phyloP scores from a whole-genome alignment of 208 protist genomes.

The Crithidia sp. region DNA sequence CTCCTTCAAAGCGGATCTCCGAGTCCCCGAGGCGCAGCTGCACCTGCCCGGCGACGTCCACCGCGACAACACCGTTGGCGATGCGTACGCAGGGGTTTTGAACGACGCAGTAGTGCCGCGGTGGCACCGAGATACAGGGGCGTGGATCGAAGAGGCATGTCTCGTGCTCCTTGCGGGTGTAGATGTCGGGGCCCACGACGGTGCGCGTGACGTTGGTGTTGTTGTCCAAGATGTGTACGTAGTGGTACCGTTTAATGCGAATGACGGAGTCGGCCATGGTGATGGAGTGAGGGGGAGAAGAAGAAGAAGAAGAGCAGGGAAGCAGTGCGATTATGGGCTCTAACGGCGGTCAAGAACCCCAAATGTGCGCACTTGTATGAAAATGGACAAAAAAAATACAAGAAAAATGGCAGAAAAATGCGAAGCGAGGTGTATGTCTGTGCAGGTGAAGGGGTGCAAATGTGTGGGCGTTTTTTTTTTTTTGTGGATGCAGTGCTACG shows the following conservation, averaged over 20 bases:
- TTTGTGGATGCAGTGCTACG: too few relatives aligned
- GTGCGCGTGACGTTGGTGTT: constrained; percentile 89
- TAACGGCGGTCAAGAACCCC: too few relatives aligned
- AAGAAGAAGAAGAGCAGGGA: constrained; percentile 9
- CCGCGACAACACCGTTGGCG: constrained; percentile 36
- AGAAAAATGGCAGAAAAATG: too few relatives aligned
- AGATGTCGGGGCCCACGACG: constrained; percentile 92
- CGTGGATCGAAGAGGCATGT: constrained; percentile 87
- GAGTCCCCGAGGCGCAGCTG: constrained; percentile 89
- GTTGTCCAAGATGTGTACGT: constrained; percentile 95
- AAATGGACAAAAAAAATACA: too few relatives aligned
- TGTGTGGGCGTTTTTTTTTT: too few relatives aligned
- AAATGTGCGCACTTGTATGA: too few relatives aligned
- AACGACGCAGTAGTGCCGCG: constrained; percentile 73
- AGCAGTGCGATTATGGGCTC: too few relatives aligned
- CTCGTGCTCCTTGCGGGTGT: constrained; percentile 93
- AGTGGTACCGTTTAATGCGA: constrained; percentile 92
- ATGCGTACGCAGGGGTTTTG: constrained; percentile 70
- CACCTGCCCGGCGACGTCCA: constrained; percentile 79
- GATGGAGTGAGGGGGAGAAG: constrained; percentile 4
- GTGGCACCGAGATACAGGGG: constrained; percentile 71
- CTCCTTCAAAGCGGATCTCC: constrained; percentile 89
- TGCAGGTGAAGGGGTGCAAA: too few relatives aligned
- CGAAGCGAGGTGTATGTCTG: too few relatives aligned
- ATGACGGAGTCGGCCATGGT: constrained; percentile 63